These are phyloP conservation scores for Phytophthora sojae DNA, from an alignment of 352 stramenopile genomes.

Conservation along the genomic window DNA sequence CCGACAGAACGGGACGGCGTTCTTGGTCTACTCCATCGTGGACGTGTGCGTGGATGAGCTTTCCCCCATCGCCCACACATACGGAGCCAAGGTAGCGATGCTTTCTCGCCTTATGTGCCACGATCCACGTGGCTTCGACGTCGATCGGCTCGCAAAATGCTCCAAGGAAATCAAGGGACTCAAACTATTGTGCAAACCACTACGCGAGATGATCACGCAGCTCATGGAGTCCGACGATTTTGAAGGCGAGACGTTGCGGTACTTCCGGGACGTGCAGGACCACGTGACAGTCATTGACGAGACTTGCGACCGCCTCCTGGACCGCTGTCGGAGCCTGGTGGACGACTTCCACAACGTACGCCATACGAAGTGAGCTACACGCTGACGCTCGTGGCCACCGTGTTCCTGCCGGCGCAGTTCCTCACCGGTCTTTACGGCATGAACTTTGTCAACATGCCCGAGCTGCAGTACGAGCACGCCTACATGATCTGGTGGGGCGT, in stretches of 20 bases:
- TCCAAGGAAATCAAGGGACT: slow-evolving; percentile 82
- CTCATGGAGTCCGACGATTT: slow-evolving; percentile 79
- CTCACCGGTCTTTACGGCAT: slow-evolving; percentile 90
- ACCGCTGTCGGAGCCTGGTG: slow-evolving; percentile 66
- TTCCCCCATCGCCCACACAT: slow-evolving; percentile 76
- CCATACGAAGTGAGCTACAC: slow-evolving; percentile 77
- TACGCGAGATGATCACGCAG: slow-evolving; percentile 77
- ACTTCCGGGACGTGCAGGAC: slow-evolving; percentile 89
- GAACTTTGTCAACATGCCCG: slow-evolving; percentile 91
- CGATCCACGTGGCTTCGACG: slow-evolving; percentile 69
- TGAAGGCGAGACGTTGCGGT: slow-evolving; percentile 71
- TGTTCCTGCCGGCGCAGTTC: slow-evolving; percentile 89
- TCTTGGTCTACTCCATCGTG: slow-evolving; percentile 84
- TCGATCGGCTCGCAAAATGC: slow-evolving; percentile 58
- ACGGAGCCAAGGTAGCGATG: slow-evolving; percentile 78
- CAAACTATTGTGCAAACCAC: slow-evolving; percentile 75
- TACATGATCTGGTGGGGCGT: slow-evolving; percentile 86
- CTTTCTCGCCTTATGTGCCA: slow-evolving; percentile 66
- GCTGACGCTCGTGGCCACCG: slow-evolving; percentile 82
- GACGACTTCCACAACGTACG: slow-evolving; percentile 80
- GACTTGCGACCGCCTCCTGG: slow-evolving; percentile 83
- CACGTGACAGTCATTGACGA: slow-evolving; percentile 84
- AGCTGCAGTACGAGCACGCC: slow-evolving; percentile 75
- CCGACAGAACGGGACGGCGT: slow-evolving; percentile 73
- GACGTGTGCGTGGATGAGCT: slow-evolving; percentile 86